Evolutionary conservation across 2,329 filamentous ascomycete genomes (phyloP), one percentile per base, ranked within the genome.

Genomic region (Tolypocladium ovalisporum): DNA sequence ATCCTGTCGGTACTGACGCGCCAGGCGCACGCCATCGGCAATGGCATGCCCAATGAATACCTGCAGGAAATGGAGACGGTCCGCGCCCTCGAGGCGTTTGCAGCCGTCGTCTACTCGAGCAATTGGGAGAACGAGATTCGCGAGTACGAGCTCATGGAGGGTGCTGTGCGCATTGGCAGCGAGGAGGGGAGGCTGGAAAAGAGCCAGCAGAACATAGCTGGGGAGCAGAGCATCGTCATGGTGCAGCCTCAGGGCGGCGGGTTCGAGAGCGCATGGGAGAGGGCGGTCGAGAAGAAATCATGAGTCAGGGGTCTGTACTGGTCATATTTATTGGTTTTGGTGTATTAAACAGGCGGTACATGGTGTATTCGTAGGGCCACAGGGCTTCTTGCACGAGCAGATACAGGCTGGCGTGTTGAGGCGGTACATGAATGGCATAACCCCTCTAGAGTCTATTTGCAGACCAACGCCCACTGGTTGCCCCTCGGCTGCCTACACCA

Each of bases 21-120:
- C 63, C 92, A 99, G 75, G 93, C 93, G 6, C 92, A 96, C 71
- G 81, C 79, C 56, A 96, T 99, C 63, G 93, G 92, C 55, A 86
- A 87, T 66, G 89, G 89, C 64, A 81, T 83, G 73, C 84, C 80
- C 58, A 90, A 82, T 71, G 86, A 81, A 74, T 88, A 88, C 68
- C 77, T 88, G 36, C 80, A 85, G 64, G 83, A 85, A 42, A 90
- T 95, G 79, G 90, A 95, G 72, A 73, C 79, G 56, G 87, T 92
- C 42, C 78, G 81, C 34, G 88, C 92, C 60, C 77, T 95, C 12
- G 88, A 92, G 69, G 89, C 87, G 0, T 95, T 95, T 69, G 88
- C 90, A 1, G 90, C 90, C 1, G 87, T 95, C 1, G 89, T 95
- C 42, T 95, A 94, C 71, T 89, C 86, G 54, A 92, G 87, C 68